Evolutionary conservation across 2,329 filamentous ascomycete species (phyloP).

Genomic region (Fusarium caatingaense): DNA sequence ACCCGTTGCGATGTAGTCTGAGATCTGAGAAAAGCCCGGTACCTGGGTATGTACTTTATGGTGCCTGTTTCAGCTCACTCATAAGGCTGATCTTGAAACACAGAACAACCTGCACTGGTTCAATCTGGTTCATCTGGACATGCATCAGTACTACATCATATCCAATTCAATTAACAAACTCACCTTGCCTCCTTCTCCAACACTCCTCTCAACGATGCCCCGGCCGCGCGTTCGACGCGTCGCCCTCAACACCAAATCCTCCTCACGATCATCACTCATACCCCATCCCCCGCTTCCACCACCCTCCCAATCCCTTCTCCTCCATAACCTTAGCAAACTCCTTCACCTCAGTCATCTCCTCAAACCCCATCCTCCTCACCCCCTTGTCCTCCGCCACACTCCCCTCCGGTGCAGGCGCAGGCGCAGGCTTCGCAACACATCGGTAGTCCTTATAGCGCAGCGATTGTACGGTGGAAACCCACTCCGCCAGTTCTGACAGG

Average conservation of each 20-base stretch:
- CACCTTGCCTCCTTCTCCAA: neutral
- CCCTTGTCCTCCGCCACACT: neutral
- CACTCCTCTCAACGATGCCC: neutral
- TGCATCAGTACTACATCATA: neutral
- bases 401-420: neutral
- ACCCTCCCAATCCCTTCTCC: constrained; percentile 65
- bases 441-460: constrained; percentile 80
- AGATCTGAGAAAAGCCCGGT: neutral
- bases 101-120: neutral
- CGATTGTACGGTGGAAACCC: constrained; percentile 73
- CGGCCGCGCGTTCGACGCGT: constrained; percentile 31
- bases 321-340: constrained; percentile 74
- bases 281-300: constrained; percentile 78
- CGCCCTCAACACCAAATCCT: neutral
- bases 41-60: neutral
- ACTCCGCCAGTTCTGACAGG: constrained; percentile 66
- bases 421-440: constrained; percentile 60
- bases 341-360: constrained; percentile 72
- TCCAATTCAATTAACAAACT: neutral
- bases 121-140: neutral
- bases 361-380: constrained; percentile 49
- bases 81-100: neutral
- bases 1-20: accelerated
- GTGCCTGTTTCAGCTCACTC: neutral
- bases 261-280: constrained; percentile 48